Base-by-base conservation (phyloP, 2,329 filamentous ascomycete species). In the Arthrobotrys entomopaga region DNA sequence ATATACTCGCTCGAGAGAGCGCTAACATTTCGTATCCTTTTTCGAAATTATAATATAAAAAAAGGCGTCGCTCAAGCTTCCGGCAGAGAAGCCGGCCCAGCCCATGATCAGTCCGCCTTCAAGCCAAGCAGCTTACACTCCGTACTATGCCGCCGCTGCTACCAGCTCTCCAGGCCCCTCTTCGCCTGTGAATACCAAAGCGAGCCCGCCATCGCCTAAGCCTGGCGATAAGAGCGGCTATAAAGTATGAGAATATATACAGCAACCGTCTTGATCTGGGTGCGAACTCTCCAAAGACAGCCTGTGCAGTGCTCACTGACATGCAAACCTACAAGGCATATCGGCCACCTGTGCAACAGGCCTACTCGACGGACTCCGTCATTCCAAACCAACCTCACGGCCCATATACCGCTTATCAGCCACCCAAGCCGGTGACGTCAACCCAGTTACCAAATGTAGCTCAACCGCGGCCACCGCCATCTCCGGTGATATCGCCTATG, bases 351-450 rank as follows among this genome's bases (percentile, higher is more conserved):
- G 70, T 74, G n/a, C 70, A 74, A 24, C 70, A 74, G 48, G 70
- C 70, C 29, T 74, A 74, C 15, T 74, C 70, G n/a, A 74, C 70
- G 24, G 70, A 74, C 19, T 74, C 70, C 46, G 63, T 74, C 34
- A 74, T 74, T 29, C 70, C 70, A n/a, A 74, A 46, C 29, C 70
- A 74, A 40, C 70, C 70, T n/a, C 70, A 74, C 52, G 70, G 70
- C 11, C 70, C 70, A 3, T 74, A 74, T 46, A 74, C 70, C 10
- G 70, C 70, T 29, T 74, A 74, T 24, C 70, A 74, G 24, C 70
- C 70, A 15, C 63, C 70, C 43, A 74, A 74, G 42, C 70, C 70
- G 26, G 63, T 74, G 26, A 74, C 70, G 24, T 53, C 70, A 15
- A 74, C 70, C n/a, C 70, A 74, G 59, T 22, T 74, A 42, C 70